Percentiles rank a stretch among this genome's conserved stretches.
Conservation (phyloP, 768 basidiomycete genomes). For the Termitomyces titanicus region DNA sequence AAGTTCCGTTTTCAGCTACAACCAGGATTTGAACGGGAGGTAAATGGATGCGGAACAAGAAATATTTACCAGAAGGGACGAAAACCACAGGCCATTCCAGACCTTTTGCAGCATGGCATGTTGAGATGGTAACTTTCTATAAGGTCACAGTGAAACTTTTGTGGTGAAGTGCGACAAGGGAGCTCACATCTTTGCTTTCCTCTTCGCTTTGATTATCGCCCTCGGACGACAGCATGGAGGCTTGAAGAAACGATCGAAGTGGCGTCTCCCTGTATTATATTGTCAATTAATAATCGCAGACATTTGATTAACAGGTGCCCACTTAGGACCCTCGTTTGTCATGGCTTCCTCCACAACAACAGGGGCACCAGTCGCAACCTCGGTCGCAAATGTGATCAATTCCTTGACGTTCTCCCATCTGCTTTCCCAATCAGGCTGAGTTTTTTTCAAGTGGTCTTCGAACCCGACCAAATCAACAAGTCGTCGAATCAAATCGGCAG, state of each 20-base stretch:
- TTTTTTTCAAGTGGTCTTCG: constrained; percentile 63
- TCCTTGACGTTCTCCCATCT: constrained; percentile 88
- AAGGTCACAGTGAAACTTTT: neutral
- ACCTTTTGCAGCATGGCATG: constrained; percentile 89
- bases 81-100: constrained; percentile 92
- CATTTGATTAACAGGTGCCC: neutral
- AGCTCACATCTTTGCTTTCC: constrained; percentile 20
- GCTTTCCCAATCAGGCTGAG: constrained; percentile 69
- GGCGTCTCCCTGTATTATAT: constrained; percentile 43
- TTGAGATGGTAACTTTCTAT: constrained; percentile 36
- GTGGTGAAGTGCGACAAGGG: neutral
- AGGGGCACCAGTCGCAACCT: constrained; percentile 34
- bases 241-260: constrained; percentile 71
- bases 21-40: constrained; percentile 5
- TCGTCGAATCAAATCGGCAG: constrained; percentile 58
- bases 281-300: neutral
- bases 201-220: constrained; percentile 59
- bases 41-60: neutral
- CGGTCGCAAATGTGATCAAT: constrained; percentile 73
- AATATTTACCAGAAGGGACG: constrained; percentile 55
- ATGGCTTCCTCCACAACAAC: constrained; percentile 11
- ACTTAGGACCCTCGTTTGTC: neutral
- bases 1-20: constrained; percentile 68
- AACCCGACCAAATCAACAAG: constrained; percentile 61
- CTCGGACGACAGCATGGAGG: constrained; percentile 81